A percentile compares a stretch with the other conserved stretches of the same genome.
Evolutionary conservation across 2,329 filamentous ascomycete species (phyloP).

Genomic region (Verticillium tricorpus): DNA sequence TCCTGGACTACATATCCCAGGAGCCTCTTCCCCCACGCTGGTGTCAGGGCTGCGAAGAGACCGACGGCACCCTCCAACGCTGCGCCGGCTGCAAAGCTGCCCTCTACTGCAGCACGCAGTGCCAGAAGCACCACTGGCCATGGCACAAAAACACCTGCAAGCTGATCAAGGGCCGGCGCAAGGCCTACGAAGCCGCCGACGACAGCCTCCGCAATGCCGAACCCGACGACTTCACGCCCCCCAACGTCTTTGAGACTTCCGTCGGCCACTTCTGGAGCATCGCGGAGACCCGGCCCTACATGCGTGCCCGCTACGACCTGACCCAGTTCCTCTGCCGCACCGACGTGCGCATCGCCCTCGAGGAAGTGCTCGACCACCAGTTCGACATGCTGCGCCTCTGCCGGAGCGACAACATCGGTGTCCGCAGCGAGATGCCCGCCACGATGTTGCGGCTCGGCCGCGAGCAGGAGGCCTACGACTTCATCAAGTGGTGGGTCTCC

Average conservation of each 20-base stretch:
- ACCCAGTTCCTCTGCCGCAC: not conserved
- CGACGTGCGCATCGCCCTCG: slow-evolving; percentile 24
- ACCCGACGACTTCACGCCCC: slow-evolving; percentile 18
- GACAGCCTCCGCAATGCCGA: slow-evolving; percentile 26
- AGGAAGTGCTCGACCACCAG: slow-evolving; percentile 31
- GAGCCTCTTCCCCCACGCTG: slow-evolving; percentile 1
- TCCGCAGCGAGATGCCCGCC: slow-evolving; percentile 34
- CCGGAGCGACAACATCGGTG: slow-evolving; percentile 38
- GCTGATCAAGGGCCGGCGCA: slow-evolving; percentile 24
- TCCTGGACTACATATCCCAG: not conserved
- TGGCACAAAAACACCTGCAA: slow-evolving; percentile 36
- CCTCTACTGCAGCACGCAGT: slow-evolving; percentile 39
- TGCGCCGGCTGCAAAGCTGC: slow-evolving; percentile 38
- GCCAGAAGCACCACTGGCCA: slow-evolving; percentile 32
- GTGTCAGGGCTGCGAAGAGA: slow-evolving; percentile 8
- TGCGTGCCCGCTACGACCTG: slow-evolving; percentile 25
- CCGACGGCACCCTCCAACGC: slow-evolving; percentile 22
- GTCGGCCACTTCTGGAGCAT: slow-evolving; percentile 39
- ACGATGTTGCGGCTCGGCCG: slow-evolving; percentile 38
- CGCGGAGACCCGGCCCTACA: slow-evolving; percentile 36
- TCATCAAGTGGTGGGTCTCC: slow-evolving; percentile 28
- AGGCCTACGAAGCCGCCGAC: slow-evolving; percentile 28
- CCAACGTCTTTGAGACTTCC: slow-evolving; percentile 30
- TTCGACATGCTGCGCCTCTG: slow-evolving; percentile 39
- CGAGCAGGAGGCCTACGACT: slow-evolving; percentile 48